These are phyloP conservation scores for Urtica urens DNA, from an alignment of 306 rosid genomes.

Conservation along the genomic window DNA sequence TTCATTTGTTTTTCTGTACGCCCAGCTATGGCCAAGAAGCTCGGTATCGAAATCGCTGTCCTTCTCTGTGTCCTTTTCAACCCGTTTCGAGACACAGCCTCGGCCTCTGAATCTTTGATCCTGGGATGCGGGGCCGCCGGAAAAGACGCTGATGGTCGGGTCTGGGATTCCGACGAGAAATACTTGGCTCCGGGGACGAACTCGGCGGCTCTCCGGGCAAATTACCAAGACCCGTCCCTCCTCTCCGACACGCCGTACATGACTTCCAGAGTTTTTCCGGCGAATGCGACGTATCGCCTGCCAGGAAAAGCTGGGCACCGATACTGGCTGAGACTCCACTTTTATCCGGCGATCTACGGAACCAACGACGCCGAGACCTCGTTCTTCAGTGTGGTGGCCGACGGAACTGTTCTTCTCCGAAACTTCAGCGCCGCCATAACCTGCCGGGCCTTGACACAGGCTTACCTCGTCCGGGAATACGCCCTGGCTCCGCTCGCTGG, in stretches of 20 bases:
- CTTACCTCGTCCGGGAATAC: conserved; percentile 29
- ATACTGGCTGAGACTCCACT: conserved; percentile 36
- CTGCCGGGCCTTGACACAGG: conserved; percentile 34
- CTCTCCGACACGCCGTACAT: conserved; percentile 30
- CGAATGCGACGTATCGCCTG: conserved; percentile 27
- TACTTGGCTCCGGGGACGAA: conserved; percentile 12
- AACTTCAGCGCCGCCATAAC: conserved; percentile 33
- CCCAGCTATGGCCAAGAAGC: conserved; percentile 28
- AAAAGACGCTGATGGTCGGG: conserved; percentile 28
- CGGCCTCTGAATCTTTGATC: conserved; percentile 13
- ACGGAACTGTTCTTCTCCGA: conserved; percentile 23
- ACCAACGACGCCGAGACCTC: conserved; percentile 24
- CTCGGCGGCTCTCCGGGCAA: conserved; percentile 14
- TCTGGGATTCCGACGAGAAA: conserved; percentile 28
- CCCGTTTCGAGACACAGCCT: neutral
- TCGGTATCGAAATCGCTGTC: conserved; percentile 2
- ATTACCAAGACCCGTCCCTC: conserved; percentile 36
- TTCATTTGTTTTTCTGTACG: conserved; percentile 40
- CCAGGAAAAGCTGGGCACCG: conserved; percentile 18
- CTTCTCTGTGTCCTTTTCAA: conserved; percentile 3
- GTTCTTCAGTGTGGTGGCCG: conserved; percentile 24
- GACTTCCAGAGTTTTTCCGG: conserved; percentile 31
- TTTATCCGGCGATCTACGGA: conserved; percentile 34
- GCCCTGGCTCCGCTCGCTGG: conserved; percentile 12
- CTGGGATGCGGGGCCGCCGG: conserved; percentile 26